Evolutionary conservation across 345 rosid species (phyloP), one percentile per base, ranked within the genome.

Genomic region (Atalantia buxifolia): DNA sequence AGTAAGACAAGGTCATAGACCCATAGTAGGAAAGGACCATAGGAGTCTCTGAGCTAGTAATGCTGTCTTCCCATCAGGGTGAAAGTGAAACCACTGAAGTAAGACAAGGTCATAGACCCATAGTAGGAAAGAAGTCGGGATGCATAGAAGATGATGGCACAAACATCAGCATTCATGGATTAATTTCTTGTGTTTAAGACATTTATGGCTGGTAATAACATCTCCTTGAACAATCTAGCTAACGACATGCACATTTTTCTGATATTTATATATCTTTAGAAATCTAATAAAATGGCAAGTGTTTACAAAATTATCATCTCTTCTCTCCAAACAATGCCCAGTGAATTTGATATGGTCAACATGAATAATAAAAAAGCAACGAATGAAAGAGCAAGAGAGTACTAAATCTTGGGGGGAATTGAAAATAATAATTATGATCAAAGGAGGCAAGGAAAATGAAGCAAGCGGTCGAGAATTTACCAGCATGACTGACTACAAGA

Each of bases 401-500:
- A 22, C n/a, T 4, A 72, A 40, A 7, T 74, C n/a, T 36, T 40
- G n/a, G 5, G 16, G 19, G 21, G 27, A 42, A 1, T 2, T 27
- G 1, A 18, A 28, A 61, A 25, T 31, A 30, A 7, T 12, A 57
- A 75, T 5, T 27, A 16, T 28, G 53, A 68, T 4, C 69, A 28
- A 66, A 19, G 14, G 61, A 33, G 66, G 19, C 7, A 9, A n/a
- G 60, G 75, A 40, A 82, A 53, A 50, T 33, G 35, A 35, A 67
- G 1, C 14, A 10, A 2, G 48, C 16, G 5, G 7, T 55, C 6
- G 48, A 50, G 62, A 71, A 45, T 81, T 50, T 75, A 90, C 98
- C 97, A 45, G 98, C 98, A 79, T 96, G 98, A 80, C 98, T 93
- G 79, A 94, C 90, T 71, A 94, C 93, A 66, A 92, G 99, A 77